Conservation (phyloP, 768 basidiomycete genomes). For the Infundibulicybe gibba region DNA sequence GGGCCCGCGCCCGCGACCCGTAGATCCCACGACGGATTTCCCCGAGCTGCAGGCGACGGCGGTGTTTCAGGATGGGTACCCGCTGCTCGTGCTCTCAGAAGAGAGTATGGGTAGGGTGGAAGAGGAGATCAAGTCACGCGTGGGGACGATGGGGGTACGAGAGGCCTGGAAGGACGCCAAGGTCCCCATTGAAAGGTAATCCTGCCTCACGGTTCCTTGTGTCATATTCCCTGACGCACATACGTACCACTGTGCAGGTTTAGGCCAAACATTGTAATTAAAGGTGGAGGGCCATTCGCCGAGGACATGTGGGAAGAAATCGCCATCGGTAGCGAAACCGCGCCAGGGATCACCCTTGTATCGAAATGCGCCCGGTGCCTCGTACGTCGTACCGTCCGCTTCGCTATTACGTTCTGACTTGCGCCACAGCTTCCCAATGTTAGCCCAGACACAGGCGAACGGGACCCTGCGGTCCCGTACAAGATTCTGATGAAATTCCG, state of each 20-base stretch:
- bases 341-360: constrained; percentile 53
- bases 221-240: background rate
- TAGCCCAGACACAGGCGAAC: constrained; percentile 55
- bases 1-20: constrained; percentile 50
- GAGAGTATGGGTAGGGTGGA: constrained; percentile 58
- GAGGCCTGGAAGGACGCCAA: constrained; percentile 50
- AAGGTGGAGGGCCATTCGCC: constrained; percentile 64
- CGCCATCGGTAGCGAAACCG: constrained; percentile 37
- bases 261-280: constrained; percentile 71
- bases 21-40: constrained; percentile 48
- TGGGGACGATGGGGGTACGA: constrained; percentile 43
- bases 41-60: constrained; percentile 55
- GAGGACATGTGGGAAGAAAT: constrained; percentile 73
- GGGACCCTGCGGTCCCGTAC: constrained; percentile 71
- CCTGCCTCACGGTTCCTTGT: background rate
- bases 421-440: constrained; percentile 66
- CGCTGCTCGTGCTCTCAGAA: constrained; percentile 62
- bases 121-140: constrained; percentile 39
- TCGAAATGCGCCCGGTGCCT: constrained; percentile 70
- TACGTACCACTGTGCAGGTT: constrained; percentile 48
- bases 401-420: constrained; percentile 2
- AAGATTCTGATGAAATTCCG: constrained; percentile 76
- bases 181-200: constrained; percentile 56
- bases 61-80: constrained; percentile 70
- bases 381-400: constrained; percentile 35